Evolutionary conservation across 2,329 filamentous ascomycete species (phyloP), one percentile per base, ranked within the genome.

Genomic region (Stemphylium beticola): DNA sequence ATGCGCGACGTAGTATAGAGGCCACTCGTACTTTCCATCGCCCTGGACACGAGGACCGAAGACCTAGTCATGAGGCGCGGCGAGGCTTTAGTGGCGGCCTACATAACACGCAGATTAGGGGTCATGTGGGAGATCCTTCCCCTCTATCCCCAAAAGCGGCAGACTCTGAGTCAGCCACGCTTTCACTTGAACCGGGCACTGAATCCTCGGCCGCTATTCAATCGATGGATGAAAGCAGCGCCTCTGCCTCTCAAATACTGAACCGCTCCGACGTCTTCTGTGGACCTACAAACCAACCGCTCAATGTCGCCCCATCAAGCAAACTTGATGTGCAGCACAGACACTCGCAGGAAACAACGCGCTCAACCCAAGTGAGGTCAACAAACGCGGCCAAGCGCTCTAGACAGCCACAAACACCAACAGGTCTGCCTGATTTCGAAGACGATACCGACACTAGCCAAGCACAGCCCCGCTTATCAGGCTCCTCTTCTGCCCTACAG

Each of bases 221-320:
- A 52, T 77, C 75, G 2, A 69, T 77, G 29, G 89, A 93, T 37
- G 91, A 93, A 53, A 85, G 82, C n/a, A 81, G 82, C 51, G 87
- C 89, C 42, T 96, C 93, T 3, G 93, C 91, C 2, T 98, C 93
- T 71, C 92, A 96, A 74, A 97, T 98, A 33, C 78, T 99, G 8
- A 85, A 86, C 48, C 87, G 90, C 31, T 97, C 92, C 64, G 91
- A 95, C 64, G 89, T 97, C 8, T 98, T 99, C 67, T 87, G 90
- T 62, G 88, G 87, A 22, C 92, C 92, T 14, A 90, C 88, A 0
- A 84, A 92, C 15, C 60, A 71, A 46, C 52, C 65, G 36, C 56
- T 63, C 14, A 53, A 56, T 15, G 37, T 57, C 26, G 57, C 67
- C 11, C 49, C 58, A 4, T 68, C 66, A 17, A 66, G 68, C 2